Evolutionary conservation across 306 rosid genomes (phyloP), one percentile per base, ranked within the genome.

Genomic region (Herpetospermum pedunculosum): DNA sequence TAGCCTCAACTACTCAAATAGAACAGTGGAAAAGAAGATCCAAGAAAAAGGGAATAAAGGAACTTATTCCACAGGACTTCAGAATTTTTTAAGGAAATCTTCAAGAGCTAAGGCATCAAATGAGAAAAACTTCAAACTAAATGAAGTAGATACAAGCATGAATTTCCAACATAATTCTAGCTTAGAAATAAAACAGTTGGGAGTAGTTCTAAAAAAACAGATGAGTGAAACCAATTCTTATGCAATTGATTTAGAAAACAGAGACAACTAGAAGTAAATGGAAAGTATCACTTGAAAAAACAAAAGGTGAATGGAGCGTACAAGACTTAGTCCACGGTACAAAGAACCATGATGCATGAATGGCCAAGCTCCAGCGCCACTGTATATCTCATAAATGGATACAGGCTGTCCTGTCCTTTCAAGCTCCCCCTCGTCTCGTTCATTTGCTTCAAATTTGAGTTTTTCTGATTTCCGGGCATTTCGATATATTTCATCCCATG

Each of bases 381-480:
- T 85, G 84, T 94, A 94, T 79, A 88, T 88, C 89, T 94, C 99
- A 83, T 94, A 94, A 65, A 94, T 88, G 83, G 96, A 89, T 69
- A 91, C 87, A 30, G 88, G 84, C 80, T 91, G 95, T 71, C 99
- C 97, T 23, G 90, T 89, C 83, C 99, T 88, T 91, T 91, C 96
- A 76, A 94, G 96, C 80, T 94, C 97, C 72, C 99, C 99, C 70
- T 91, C 99, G 84, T 94, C 99, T 83, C 99, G 86, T 79, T 94
- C 99, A 84, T 94, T 94, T 73, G 81, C 84, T 87, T 91, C 95
- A 82, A 89, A 94, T 81, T 79, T 89, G 67, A 89, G 87, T 72
- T 94, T 89, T 87, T 91, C 96, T 64, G 96, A 87, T 82, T 87
- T 94, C 72, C 99, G 84, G 59, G 96, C 95, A 76, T 76, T 94